phyloP scores from a whole-genome alignment of 2,329 filamentous ascomycete genomes.

The Xylariaceae sp. region DNA sequence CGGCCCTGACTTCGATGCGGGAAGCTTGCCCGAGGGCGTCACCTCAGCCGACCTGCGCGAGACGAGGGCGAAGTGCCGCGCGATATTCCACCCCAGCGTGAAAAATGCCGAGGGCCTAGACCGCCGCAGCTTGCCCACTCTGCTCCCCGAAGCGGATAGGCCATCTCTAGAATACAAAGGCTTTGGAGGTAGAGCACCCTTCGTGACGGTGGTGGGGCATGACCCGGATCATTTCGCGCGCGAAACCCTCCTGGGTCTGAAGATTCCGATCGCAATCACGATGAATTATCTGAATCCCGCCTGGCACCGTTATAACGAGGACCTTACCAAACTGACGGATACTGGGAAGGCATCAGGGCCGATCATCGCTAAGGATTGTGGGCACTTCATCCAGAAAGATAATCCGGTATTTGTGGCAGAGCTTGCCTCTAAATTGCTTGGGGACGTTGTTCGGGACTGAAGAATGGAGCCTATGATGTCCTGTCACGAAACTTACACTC shows the following conservation, averaged over 20 bases:
- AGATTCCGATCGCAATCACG: conserved; percentile 34
- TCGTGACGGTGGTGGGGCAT: conserved; percentile 47
- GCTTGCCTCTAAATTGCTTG: conserved; percentile 18
- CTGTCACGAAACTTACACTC: too few relatives aligned
- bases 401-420: conserved; percentile 41
- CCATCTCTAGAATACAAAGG: conserved; percentile 36
- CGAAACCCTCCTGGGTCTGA: conserved; percentile 34
- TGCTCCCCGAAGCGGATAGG: conserved; percentile 39
- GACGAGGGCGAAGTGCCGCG: conserved; percentile 31
- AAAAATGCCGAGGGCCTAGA: conserved; percentile 46
- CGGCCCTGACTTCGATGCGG: conserved; percentile 37
- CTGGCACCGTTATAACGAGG: conserved; percentile 51
- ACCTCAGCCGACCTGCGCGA: conserved; percentile 31
- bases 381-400: conserved; percentile 52
- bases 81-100: conserved; percentile 44
- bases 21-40: conserved; percentile 36
- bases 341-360: conserved; percentile 37
- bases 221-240: conserved; percentile 47
- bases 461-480: too few relatives aligned
- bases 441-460: conserved; percentile 3
- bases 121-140: conserved; percentile 36
- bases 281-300: conserved; percentile 47
- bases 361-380: conserved; percentile 42
- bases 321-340: conserved; percentile 40
- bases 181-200: conserved; percentile 31